Evolutionary conservation across 805 yeast genomes (phyloP).

Genomic region (Huiozyma sinensis): DNA sequence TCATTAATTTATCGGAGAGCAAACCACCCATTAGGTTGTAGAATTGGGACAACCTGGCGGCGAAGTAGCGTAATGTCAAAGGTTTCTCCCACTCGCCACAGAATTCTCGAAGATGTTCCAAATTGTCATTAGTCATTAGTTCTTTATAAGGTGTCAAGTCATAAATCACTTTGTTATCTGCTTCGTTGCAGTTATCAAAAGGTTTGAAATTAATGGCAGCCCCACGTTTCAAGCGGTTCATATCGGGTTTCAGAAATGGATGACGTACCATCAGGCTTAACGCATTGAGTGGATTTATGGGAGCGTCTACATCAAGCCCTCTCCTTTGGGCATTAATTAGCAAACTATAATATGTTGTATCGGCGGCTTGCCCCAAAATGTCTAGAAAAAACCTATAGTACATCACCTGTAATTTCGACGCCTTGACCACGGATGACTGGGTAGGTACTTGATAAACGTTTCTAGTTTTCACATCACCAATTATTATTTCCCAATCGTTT

Average conservation of each 20-base stretch:
- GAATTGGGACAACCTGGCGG: constrained; percentile 43
- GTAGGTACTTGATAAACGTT: constrained; percentile 33
- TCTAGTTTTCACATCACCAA: constrained; percentile 58
- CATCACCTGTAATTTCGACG: constrained; percentile 50
- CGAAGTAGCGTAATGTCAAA: constrained; percentile 45
- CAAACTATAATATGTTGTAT: constrained; percentile 33
- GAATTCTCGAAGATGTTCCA: constrained; percentile 13
- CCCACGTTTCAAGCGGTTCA: constrained; percentile 37
- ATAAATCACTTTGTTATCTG: constrained; percentile 2
- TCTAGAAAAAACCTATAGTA: constrained; percentile 45
- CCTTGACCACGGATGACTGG: constrained; percentile 38
- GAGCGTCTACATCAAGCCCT: constrained; percentile 37
- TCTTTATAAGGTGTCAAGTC: constrained; percentile 12
- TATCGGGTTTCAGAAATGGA: constrained; percentile 35
- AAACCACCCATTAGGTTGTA: constrained; percentile 20
- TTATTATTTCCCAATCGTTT: constrained; percentile 18
- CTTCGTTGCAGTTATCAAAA: constrained; percentile 25
- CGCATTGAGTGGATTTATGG: constrained; percentile 34
- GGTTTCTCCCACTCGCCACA: constrained; percentile 40
- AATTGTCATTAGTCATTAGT: constrained; percentile 14
- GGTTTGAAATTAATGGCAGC: constrained; percentile 31
- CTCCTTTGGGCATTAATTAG: constrained; percentile 39
- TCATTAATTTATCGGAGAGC: constrained; percentile 30
- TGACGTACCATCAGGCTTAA: constrained; percentile 31
- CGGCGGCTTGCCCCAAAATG: constrained; percentile 22